phyloP scores from a whole-genome alignment of 2,329 filamentous ascomycete genomes.

The Nigrospora sphaerica region DNA sequence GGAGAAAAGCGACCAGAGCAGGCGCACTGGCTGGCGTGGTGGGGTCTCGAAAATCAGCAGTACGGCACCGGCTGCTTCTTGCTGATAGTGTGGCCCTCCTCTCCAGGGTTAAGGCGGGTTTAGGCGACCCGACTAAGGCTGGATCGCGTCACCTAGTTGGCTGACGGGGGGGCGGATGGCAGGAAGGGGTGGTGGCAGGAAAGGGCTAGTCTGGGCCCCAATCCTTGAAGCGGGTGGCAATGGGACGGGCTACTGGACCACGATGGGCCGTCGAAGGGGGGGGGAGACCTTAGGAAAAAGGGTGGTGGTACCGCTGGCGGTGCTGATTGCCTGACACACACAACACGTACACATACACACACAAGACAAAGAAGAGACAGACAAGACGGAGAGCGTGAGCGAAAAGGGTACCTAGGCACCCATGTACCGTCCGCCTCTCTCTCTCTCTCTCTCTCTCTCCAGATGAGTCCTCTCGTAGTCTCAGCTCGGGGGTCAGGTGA shows the following conservation, averaged over 20 bases:
- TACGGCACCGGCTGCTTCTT: neutral
- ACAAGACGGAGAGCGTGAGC: too few species aligned
- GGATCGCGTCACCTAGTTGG: constrained; percentile 6
- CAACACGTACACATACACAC: neutral
- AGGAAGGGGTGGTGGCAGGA: too few species aligned
- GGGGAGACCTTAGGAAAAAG: neutral
- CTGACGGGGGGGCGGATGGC: constrained; percentile 2
- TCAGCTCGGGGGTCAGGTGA: constrained; percentile 7
- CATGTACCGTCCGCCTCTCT: too few species aligned
- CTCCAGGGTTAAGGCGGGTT: neutral
- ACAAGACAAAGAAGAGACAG: too few species aligned
- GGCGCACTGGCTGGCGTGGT: constrained; percentile 14
- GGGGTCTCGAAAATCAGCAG: constrained; percentile 11
- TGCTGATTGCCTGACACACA: constrained; percentile 3
- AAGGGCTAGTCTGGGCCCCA: constrained; percentile 5
- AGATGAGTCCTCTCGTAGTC: too few species aligned
- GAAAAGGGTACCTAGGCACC: too few species aligned
- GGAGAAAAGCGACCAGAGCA: constrained; percentile 16
- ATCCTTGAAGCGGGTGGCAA: constrained; percentile 7
- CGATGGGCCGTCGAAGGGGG: neutral
- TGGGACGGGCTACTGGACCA: constrained; percentile 4
- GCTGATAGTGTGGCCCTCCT: constrained; percentile 1
- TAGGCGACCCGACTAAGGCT: constrained; percentile 7
- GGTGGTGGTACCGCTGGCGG: constrained; percentile 1
- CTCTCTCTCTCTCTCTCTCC: too few species aligned